Evolutionary conservation across 2,329 filamentous ascomycete genomes (phyloP).

Genomic region (Fonsecaea monophora): DNA sequence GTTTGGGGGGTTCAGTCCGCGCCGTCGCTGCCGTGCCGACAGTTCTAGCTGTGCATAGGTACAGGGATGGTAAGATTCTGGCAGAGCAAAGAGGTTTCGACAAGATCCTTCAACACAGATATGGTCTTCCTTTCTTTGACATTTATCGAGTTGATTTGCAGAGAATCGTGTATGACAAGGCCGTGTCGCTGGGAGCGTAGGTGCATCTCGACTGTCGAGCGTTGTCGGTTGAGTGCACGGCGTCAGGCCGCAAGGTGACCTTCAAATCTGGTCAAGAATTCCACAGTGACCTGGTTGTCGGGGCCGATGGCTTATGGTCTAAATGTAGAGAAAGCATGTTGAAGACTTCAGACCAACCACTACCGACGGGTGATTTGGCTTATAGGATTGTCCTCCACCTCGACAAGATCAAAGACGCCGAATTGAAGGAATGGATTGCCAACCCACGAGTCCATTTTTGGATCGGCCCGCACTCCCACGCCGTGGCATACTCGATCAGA

Average conservation of each 20-base stretch:
- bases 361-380: constrained; percentile 63
- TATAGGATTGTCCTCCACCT: constrained; percentile 61
- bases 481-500: constrained; percentile 57
- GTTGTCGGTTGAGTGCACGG: constrained; percentile 36
- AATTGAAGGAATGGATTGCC: constrained; percentile 54
- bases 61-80: constrained; percentile 42
- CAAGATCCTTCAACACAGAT: constrained; percentile 58
- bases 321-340: constrained; percentile 55
- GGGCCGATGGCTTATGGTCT: constrained; percentile 58
- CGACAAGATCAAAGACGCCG: constrained; percentile 57
- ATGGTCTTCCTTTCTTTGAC: constrained; percentile 53
- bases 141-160: constrained; percentile 60
- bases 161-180: constrained; percentile 50
- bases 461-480: constrained; percentile 62
- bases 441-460: constrained; percentile 62
- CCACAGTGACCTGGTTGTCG: constrained; percentile 56
- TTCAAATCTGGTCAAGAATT: constrained; percentile 46
- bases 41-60: constrained; percentile 46
- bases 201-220: constrained; percentile 42
- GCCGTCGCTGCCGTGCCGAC: constrained; percentile 43
- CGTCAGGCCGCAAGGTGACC: constrained; percentile 43
- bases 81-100: constrained; percentile 61
- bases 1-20: constrained; percentile 18
- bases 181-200: constrained; percentile 50
- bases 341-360: constrained; percentile 52